Evolutionary conservation across 371 early-diverging fungal species (phyloP).

Genomic region (Sporodiniella umbellata): DNA sequence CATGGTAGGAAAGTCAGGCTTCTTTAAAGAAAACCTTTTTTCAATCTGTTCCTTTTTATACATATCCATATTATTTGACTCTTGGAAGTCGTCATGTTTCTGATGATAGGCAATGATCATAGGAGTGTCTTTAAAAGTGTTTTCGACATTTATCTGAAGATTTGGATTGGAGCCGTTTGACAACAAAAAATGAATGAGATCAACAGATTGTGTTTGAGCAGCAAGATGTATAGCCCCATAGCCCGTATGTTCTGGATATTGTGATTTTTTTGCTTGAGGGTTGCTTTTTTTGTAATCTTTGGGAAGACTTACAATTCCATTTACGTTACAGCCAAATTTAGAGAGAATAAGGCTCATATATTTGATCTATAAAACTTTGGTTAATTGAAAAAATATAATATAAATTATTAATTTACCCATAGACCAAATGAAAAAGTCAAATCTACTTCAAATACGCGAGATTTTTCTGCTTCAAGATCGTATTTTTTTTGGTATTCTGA

Average conservation of each 20-base stretch:
- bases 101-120: conserved; percentile 22
- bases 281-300: conserved; percentile 30
- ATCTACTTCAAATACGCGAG: not conserved
- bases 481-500: not conserved
- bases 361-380: conserved; percentile 15
- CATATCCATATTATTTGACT: conserved; percentile 9
- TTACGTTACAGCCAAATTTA: conserved; percentile 18
- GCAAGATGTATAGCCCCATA: conserved; percentile 44
- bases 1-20: conserved; percentile 23
- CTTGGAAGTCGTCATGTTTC: conserved; percentile 9
- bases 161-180: conserved; percentile 29
- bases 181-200: conserved; percentile 30
- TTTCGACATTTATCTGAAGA: conserved; percentile 9
- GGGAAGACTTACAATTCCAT: conserved; percentile 23
- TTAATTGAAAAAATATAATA: too few species aligned
- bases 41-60: conserved; percentile 17
- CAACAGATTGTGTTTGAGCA: conserved; percentile 22
- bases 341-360: conserved; percentile 14
- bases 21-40: conserved; percentile 19
- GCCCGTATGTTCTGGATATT: conserved; percentile 44
- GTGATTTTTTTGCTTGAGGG: conserved; percentile 23
- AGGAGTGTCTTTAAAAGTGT: conserved; percentile 11
- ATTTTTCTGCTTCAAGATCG: not conserved
- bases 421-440: conserved; percentile 3
- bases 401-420: too few species aligned